Conservation (phyloP, 2,329 filamentous ascomycete genomes). For the Cordyceps cicadae region DNA sequence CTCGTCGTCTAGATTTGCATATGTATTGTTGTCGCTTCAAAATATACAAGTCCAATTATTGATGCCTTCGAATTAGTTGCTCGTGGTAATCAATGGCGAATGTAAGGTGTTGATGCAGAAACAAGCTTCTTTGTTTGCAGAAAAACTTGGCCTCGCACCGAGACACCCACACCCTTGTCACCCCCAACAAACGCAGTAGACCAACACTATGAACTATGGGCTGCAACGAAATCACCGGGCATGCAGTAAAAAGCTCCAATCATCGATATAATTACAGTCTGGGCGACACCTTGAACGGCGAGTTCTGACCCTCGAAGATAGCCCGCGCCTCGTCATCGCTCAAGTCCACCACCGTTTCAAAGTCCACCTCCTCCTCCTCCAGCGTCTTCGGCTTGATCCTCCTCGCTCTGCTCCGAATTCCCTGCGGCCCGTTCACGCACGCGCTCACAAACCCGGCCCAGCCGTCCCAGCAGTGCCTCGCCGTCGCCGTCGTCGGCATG, state of each 20-base stretch:
- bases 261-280: not conserved
- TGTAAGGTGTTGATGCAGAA: not conserved
- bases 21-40: not conserved
- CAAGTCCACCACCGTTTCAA: conserved; percentile 31
- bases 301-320: conserved; percentile 14
- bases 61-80: not conserved
- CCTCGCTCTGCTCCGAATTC: conserved; percentile 33
- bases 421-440: conserved; percentile 27
- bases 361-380: conserved; percentile 37
- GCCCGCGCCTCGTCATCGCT: conserved; percentile 14
- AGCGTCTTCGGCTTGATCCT: conserved; percentile 43
- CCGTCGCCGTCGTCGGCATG: conserved; percentile 36
- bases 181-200: too few relatives aligned
- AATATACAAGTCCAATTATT: not conserved
- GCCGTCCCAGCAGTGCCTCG: conserved; percentile 43
- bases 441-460: conserved; percentile 49
- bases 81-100: not conserved
- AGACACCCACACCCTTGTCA: too few relatives aligned
- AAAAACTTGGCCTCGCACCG: too few relatives aligned
- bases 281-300: conserved; percentile 12
- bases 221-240: not conserved
- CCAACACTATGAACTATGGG: too few relatives aligned
- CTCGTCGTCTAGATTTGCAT: not conserved
- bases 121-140: too few relatives aligned
- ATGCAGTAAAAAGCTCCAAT: not conserved